These are phyloP conservation scores for Obelidium mucronatum DNA, from an alignment of 192 early-diverging fungal genomes.

Conservation along the genomic window DNA sequence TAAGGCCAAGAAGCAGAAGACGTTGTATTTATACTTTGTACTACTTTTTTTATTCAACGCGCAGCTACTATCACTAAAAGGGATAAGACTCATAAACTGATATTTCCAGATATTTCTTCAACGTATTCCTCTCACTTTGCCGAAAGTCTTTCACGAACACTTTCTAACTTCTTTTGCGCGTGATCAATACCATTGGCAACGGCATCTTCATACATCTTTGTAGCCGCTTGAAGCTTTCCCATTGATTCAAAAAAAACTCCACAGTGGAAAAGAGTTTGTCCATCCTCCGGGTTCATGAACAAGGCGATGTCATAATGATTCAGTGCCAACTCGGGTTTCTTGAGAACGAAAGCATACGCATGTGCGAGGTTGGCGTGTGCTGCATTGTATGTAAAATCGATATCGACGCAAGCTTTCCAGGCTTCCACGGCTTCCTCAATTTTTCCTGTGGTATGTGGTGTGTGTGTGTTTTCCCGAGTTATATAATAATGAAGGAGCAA, in stretches of 20 bases:
- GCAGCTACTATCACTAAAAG: too few relatives aligned
- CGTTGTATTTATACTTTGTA: too few relatives aligned
- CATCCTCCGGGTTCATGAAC: slow-evolving; percentile 68
- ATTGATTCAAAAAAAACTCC: slow-evolving; percentile 69
- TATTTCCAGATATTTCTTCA: too few relatives aligned
- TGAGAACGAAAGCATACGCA: slow-evolving; percentile 56
- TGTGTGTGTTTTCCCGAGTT: not conserved
- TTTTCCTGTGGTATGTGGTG: too few relatives aligned
- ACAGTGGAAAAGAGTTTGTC: slow-evolving; percentile 57
- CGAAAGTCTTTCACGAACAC: slow-evolving; percentile 50
- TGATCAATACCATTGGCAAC: slow-evolving; percentile 56
- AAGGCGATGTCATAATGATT: slow-evolving; percentile 63
- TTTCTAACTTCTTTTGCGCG: slow-evolving; percentile 63
- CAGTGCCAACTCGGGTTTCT: slow-evolving; percentile 55
- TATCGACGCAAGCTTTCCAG: slow-evolving; percentile 65
- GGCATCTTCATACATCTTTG: slow-evolving; percentile 61
- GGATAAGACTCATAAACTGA: too few relatives aligned
- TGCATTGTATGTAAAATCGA: slow-evolving; percentile 62
- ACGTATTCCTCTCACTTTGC: too few relatives aligned
- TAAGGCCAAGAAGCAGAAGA: too few relatives aligned
- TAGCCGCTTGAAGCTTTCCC: slow-evolving; percentile 62
- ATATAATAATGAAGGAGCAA: not conserved
- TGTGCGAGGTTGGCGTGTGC: slow-evolving; percentile 78
- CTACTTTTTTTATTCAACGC: too few relatives aligned
- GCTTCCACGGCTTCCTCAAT: slow-evolving; percentile 60